Evolutionary conservation across 73 alveolate species (phyloP).

Genomic region (Tetrahymena borealis): DNA sequence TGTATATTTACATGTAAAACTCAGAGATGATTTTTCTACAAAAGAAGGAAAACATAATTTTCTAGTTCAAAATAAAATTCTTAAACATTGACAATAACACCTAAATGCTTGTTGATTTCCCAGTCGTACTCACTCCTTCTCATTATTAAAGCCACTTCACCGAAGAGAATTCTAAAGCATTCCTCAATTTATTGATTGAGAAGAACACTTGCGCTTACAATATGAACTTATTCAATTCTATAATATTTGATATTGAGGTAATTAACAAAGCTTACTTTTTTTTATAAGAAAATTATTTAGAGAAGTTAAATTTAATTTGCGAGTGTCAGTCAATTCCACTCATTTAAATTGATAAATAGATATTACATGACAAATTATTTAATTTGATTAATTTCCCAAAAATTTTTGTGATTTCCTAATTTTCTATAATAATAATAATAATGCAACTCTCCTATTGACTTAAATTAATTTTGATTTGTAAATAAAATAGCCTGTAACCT

Average conservation of each 20-base stretch:
- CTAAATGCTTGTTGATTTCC: neutral
- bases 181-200: neutral
- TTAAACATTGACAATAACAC: neutral
- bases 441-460: neutral
- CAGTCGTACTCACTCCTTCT: neutral
- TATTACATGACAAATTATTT: neutral
- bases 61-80: neutral
- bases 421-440: too few relatives aligned
- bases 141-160: neutral
- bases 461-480: too few relatives aligned
- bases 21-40: neutral
- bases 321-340: too few relatives aligned
- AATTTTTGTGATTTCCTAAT: neutral
- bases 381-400: neutral
- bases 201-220: neutral
- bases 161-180: neutral
- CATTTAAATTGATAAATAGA: too few relatives aligned
- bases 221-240: neutral
- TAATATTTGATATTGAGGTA: neutral
- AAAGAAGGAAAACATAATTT: neutral
- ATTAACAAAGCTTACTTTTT: neutral
- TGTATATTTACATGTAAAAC: neutral
- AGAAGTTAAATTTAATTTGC: too few relatives aligned
- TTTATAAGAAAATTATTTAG: too few relatives aligned
- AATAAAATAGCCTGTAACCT: neutral